Evolutionary conservation across 306 rosid species (phyloP).

Genomic region (Fagus sylvatica): DNA sequence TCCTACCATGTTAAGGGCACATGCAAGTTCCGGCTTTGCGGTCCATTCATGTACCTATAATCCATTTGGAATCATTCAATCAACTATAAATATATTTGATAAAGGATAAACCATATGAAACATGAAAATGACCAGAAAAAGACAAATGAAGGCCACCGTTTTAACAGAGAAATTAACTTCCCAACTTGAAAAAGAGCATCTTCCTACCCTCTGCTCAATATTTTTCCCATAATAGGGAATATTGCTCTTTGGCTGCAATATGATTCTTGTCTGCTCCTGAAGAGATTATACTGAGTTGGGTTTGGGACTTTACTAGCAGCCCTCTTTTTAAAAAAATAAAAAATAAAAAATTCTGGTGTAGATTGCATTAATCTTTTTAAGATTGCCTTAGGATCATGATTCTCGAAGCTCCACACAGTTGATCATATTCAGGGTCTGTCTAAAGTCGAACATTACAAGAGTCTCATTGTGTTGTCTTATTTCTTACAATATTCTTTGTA

Average conservation of each 20-base stretch:
- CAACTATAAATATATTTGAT: background rate
- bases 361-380: conserved; percentile 8
- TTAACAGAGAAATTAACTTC: background rate
- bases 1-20: conserved; percentile 31
- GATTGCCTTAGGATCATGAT: conserved; percentile 21
- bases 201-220: background rate
- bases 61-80: conserved; percentile 11
- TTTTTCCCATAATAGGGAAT: conserved; percentile 1
- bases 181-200: conserved; percentile 13
- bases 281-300: conserved; percentile 3
- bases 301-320: background rate
- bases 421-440: background rate
- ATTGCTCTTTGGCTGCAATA: conserved; percentile 11
- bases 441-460: conserved; percentile 1
- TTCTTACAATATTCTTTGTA: background rate
- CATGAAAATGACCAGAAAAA: background rate
- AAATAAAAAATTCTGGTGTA: background rate
- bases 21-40: conserved; percentile 23
- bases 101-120: background rate
- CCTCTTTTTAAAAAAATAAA: background rate
- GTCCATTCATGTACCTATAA: conserved; percentile 15
- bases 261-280: conserved; percentile 18
- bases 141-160: background rate
- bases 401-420: background rate
- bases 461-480: background rate